These are phyloP conservation scores for Bruguiera hainesii DNA, from an alignment of 441 rosid genomes.

Conservation along the genomic window DNA sequence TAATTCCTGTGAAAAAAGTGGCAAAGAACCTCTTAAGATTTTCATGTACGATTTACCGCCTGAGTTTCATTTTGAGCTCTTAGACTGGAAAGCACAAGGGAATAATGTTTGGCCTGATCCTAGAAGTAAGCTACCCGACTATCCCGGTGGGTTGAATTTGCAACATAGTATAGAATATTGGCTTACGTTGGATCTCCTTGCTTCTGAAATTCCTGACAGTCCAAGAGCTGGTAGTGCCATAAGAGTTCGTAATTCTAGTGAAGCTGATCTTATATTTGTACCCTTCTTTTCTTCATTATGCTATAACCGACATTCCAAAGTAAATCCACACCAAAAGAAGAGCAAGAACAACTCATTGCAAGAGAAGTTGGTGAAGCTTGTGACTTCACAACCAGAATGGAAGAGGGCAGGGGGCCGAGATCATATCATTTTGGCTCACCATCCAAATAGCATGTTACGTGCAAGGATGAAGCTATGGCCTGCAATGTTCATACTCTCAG, in stretches of 20 bases:
- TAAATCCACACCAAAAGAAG: slow-evolving; percentile 55
- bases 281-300: slow-evolving; percentile 88
- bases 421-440: slow-evolving; percentile 83
- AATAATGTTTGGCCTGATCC: slow-evolving; percentile 79
- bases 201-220: slow-evolving; percentile 46
- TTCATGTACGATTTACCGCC: slow-evolving; percentile 89
- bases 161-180: slow-evolving; percentile 95
- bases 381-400: slow-evolving; percentile 72
- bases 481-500: slow-evolving; percentile 73
- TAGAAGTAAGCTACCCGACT: slow-evolving; percentile 43
- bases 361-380: slow-evolving; percentile 50
- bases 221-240: slow-evolving; percentile 44
- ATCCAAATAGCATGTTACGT: slow-evolving; percentile 80
- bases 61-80: slow-evolving; percentile 78
- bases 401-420: slow-evolving; percentile 71
- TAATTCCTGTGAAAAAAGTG: slow-evolving; percentile 7
- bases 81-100: slow-evolving; percentile 62
- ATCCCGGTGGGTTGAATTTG: slow-evolving; percentile 87
- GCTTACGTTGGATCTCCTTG: slow-evolving; percentile 83
- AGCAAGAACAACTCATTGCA: slow-evolving; percentile 65
- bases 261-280: slow-evolving; percentile 79
- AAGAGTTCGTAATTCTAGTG: slow-evolving; percentile 66
- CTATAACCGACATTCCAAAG: slow-evolving; percentile 66
- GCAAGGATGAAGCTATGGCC: slow-evolving; percentile 77
- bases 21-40: slow-evolving; percentile 51